phyloP scores from a whole-genome alignment of 2,329 filamentous ascomycete genomes.

The Gnomoniopsis sp. region DNA sequence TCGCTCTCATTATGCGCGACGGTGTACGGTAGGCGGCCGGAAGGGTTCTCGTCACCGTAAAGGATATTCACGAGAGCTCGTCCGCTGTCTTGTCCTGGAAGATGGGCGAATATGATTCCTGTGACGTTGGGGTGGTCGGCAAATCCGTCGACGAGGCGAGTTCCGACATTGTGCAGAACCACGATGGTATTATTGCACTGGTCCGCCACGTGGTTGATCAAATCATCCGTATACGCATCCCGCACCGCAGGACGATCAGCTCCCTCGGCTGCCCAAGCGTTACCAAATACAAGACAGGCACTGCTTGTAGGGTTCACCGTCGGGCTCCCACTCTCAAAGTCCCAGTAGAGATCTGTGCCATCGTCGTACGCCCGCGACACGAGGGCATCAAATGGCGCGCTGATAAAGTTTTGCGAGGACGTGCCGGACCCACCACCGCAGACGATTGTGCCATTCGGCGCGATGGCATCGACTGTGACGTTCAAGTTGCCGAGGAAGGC shows the following conservation, averaged over 20 bases:
- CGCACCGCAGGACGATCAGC: slow-evolving; percentile 58
- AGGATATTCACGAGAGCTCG: slow-evolving; percentile 51
- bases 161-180: slow-evolving; percentile 61
- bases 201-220: slow-evolving; percentile 55
- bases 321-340: slow-evolving; percentile 48
- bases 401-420: slow-evolving; percentile 36
- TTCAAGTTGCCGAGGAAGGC: slow-evolving; percentile 27
- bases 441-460: slow-evolving; percentile 41
- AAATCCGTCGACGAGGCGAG: slow-evolving; percentile 58
- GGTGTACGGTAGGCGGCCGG: slow-evolving; percentile 60
- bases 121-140: slow-evolving; percentile 63
- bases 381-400: slow-evolving; percentile 54
- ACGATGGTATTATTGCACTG: slow-evolving; percentile 62
- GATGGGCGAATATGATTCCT: slow-evolving; percentile 59
- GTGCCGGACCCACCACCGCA: slow-evolving; percentile 43
- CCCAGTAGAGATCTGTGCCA: slow-evolving; percentile 56
- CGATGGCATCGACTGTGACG: slow-evolving; percentile 24
- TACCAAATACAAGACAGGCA: slow-evolving; percentile 66
- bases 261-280: slow-evolving; percentile 70
- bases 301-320: slow-evolving; percentile 49
- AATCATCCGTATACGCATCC: slow-evolving; percentile 62
- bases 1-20: slow-evolving; percentile 54
- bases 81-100: slow-evolving; percentile 63
- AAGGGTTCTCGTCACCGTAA: slow-evolving; percentile 54
- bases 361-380: slow-evolving; percentile 50